Evolutionary conservation across 768 basidiomycete genomes (phyloP).

Genomic region (Tremella fuciformis): DNA sequence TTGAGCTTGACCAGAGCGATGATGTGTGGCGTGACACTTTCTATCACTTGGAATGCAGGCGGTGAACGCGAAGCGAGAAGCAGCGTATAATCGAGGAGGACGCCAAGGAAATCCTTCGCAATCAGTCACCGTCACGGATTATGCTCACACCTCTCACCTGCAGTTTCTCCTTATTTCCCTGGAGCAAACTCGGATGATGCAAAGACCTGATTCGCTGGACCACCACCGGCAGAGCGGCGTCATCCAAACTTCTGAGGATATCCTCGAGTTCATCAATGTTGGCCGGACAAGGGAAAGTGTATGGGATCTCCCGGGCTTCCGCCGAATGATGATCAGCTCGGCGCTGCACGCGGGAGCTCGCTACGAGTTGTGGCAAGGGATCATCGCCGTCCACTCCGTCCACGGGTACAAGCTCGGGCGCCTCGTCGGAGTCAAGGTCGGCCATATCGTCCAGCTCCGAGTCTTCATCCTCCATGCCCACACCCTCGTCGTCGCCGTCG

Average conservation of each 20-base stretch:
- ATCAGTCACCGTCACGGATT: background rate
- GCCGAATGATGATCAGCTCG: constrained; percentile 9
- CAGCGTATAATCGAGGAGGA: constrained; percentile 85
- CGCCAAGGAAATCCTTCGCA: constrained; percentile 64
- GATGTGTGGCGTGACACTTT: constrained; percentile 72
- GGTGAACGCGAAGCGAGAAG: constrained; percentile 65
- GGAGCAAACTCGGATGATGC: constrained; percentile 86
- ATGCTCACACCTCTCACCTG: constrained; percentile 61
- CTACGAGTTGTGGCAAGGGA: constrained; percentile 40
- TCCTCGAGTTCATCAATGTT: constrained; percentile 86
- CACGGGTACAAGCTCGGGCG: constrained; percentile 13
- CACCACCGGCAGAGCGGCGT: constrained; percentile 71
- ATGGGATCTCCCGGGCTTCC: constrained; percentile 68
- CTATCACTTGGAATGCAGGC: constrained; percentile 63
- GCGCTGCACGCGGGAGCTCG: constrained; percentile 21
- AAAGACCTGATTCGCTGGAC: constrained; percentile 85
- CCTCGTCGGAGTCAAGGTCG: constrained; percentile 30
- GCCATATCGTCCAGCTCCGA: constrained; percentile 49
- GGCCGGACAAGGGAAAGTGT: constrained; percentile 83
- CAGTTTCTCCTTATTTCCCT: constrained; percentile 86
- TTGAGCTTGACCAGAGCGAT: constrained; percentile 73
- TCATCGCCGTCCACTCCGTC: constrained; percentile 23
- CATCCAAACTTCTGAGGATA: constrained; percentile 67
- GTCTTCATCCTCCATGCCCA: constrained; percentile 53
- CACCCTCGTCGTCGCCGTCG: constrained; percentile 53